Base-by-base conservation (phyloP, 208 protist genomes). In the Leishmania tropica region DNA sequence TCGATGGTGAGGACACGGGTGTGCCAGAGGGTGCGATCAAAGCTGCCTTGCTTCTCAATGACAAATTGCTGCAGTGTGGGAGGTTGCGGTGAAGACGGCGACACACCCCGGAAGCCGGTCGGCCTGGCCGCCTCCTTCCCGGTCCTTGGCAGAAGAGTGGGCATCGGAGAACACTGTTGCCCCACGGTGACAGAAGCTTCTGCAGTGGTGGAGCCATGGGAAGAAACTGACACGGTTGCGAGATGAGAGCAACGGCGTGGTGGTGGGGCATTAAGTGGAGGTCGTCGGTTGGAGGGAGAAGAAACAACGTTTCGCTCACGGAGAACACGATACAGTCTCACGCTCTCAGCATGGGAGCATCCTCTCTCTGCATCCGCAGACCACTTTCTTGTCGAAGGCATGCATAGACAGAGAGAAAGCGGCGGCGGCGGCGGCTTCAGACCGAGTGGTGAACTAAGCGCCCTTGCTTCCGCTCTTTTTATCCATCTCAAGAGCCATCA, bases 31-130 rank as follows among this genome's bases (percentile, higher is more conserved):
- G 31, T 37, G 1, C 80, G 42, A 8, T 84, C 75, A 45, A 79
- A 58, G 65, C 80, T 35, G n/a, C 80, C 80, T 45, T 84, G 80
- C 80, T 84, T 84, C 75, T 84, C 80, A 0, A 84, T 37, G 10
- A 80, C 68, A 51, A 84, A 84, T 35, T 84, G 80, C 17, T 24
- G 58, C 2, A 13, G 24, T 35, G 8, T 15, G 10, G 8, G 6
- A 65, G 58, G 80, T 28, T 6, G 64, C 47, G 48, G 72, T 42
- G 79, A 13, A 4, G 67, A 28, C 21, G 24, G 1, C 17, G 56
- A n/a, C 56, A n/a, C 24, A 17, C 40, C 17, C 1, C 21, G 21
- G 28, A 13, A 37, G n/a, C 8, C n/a, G 10, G 5, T 37, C 2
- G n/a, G 21, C 21, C 10, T 19, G n/a, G n/a, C n/a, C n/a, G 4